Conservation (phyloP, 805 yeast genomes). For the Candida alai region DNA sequence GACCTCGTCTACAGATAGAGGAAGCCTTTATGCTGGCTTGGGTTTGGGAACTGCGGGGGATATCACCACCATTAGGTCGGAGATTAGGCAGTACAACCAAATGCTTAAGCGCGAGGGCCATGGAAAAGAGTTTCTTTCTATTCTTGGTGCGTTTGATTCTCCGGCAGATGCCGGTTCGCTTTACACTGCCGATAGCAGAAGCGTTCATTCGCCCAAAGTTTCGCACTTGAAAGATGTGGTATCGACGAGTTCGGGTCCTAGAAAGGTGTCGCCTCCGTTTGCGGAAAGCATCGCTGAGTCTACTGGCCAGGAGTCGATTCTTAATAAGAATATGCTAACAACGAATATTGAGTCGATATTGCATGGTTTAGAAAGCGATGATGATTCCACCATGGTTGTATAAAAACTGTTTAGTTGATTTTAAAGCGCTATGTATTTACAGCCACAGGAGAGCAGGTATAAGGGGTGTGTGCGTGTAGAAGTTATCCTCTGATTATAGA, state of each 20-base stretch:
- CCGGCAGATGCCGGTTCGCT: background rate
- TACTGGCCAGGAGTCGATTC: slow-evolving; percentile 20
- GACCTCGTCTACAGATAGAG: too few species aligned
- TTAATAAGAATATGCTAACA: slow-evolving; percentile 27
- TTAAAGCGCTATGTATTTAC: too few species aligned
- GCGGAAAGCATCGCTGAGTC: too few species aligned
- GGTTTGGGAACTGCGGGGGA: slow-evolving; percentile 42
- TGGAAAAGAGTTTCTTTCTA: slow-evolving; percentile 4
- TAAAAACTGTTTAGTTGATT: slow-evolving; percentile 3
- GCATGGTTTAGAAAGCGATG: slow-evolving; percentile 32
- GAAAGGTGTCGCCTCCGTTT: too few species aligned
- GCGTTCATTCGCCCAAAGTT: slow-evolving; percentile 27
- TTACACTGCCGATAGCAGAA: slow-evolving; percentile 8
- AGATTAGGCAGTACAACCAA: slow-evolving; percentile 15
- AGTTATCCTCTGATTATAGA: too few species aligned
- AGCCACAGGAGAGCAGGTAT: too few species aligned
- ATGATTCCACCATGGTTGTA: slow-evolving; percentile 26
- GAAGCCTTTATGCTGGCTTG: slow-evolving; percentile 9
- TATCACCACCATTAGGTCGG: slow-evolving; percentile 39
- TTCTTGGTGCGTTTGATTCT: too few species aligned
- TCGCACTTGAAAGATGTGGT: slow-evolving; percentile 37
- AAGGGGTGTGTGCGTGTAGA: too few species aligned
- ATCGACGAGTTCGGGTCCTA: too few species aligned
- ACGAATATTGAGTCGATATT: slow-evolving; percentile 34
- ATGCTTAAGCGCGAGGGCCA: background rate